phyloP scores from a whole-genome alignment of 495 filamentous ascomycete genomes.

The Hypoxylon cercidicola region DNA sequence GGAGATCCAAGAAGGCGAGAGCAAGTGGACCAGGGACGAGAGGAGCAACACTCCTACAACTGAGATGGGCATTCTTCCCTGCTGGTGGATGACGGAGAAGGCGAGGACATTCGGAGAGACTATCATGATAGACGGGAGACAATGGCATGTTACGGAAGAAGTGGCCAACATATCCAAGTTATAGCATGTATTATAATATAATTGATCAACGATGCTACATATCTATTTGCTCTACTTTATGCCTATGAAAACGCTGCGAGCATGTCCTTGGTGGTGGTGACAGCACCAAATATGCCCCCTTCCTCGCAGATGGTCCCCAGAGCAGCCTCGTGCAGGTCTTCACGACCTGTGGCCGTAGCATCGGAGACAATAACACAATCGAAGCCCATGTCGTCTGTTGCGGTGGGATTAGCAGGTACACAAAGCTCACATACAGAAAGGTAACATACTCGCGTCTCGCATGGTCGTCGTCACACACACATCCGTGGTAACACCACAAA shows the following conservation, averaged over 20 bases:
- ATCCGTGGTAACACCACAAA: conserved; percentile 75
- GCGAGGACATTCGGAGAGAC: background rate
- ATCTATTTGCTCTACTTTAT: conserved; percentile 1
- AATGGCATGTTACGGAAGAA: background rate
- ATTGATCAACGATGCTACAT: background rate
- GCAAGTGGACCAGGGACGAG: conserved; percentile 2
- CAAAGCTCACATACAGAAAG: background rate
- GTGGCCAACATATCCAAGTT: background rate
- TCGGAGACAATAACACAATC: conserved; percentile 2
- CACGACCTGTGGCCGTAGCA: background rate
- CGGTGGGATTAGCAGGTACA: conserved; percentile 1
- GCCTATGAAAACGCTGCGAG: background rate
- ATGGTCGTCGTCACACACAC: conserved; percentile 74
- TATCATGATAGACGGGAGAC: background rate
- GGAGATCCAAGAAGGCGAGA: background rate
- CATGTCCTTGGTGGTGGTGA: conserved; percentile 8
- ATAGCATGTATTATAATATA: background rate
- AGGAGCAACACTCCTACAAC: background rate
- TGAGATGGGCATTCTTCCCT: conserved; percentile 5
- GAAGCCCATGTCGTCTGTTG: conserved; percentile 4
- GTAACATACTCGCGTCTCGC: conserved; percentile 66
- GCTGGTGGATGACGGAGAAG: conserved; percentile 1
- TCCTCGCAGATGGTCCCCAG: conserved; percentile 6
- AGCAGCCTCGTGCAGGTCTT: conserved; percentile 8
- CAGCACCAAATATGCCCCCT: conserved; percentile 16